These are phyloP conservation scores for Tremella yokohamensis DNA, from an alignment of 768 basidiomycete species.

Conservation along the genomic window DNA sequence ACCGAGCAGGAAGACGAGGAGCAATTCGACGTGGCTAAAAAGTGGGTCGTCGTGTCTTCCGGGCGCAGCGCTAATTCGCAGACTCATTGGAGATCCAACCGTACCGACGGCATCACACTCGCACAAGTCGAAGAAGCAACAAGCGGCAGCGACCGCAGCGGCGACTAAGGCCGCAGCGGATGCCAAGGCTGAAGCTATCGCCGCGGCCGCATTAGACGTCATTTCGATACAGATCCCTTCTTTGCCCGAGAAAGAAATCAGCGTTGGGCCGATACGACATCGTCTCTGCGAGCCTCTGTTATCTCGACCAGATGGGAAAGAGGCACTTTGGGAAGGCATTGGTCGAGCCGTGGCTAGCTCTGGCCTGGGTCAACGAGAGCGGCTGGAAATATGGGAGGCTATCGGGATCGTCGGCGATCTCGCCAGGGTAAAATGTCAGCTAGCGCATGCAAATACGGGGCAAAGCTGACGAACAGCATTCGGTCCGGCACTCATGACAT, in stretches of 20 bases:
- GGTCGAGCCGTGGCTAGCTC: conserved; percentile 37
- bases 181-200: conserved; percentile 14
- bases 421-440: conserved; percentile 47
- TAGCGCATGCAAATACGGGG: too few species aligned
- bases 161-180: conserved; percentile 30
- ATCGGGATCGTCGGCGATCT: conserved; percentile 46
- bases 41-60: conserved; percentile 24
- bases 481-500: conserved; percentile 41
- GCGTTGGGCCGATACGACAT: conserved; percentile 44
- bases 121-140: conserved; percentile 43
- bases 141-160: conserved; percentile 33
- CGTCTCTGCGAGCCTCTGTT: conserved; percentile 46
- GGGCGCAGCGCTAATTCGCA: conserved; percentile 7
- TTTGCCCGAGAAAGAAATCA: conserved; percentile 35
- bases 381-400: conserved; percentile 40
- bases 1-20: conserved; percentile 31
- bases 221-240: conserved; percentile 37
- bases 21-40: conserved; percentile 47
- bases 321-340: conserved; percentile 47
- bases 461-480: conserved; percentile 29
- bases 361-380: conserved; percentile 28
- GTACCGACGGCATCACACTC: conserved; percentile 20
- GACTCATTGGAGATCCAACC: conserved; percentile 37
- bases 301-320: conserved; percentile 19
- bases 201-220: conserved; percentile 31